These are phyloP conservation scores for Anacardium occidentale DNA, from an alignment of 345 rosid species.

Conservation along the genomic window DNA sequence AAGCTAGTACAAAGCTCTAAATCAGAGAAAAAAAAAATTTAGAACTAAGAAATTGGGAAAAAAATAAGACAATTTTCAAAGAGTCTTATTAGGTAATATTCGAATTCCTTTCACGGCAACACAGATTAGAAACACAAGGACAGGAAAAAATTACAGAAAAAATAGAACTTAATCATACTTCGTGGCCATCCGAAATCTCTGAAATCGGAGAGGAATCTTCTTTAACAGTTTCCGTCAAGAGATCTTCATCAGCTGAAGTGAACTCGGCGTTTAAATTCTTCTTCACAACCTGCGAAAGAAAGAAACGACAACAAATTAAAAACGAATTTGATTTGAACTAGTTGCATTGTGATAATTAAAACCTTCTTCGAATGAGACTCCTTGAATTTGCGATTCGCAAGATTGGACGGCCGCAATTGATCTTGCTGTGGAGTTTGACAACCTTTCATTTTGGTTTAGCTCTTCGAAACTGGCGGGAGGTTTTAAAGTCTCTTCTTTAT, in stretches of 20 bases:
- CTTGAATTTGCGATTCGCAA: conserved; percentile 17
- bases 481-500: conserved; percentile 13
- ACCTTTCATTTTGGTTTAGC: conserved; percentile 20
- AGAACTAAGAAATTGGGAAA: not conserved
- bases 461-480: conserved; percentile 18
- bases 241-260: conserved; percentile 9
- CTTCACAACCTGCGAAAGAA: conserved; percentile 16
- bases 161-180: conserved; percentile 21
- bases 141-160: not conserved
- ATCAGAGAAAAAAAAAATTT: conserved; percentile 1
- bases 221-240: conserved; percentile 18
- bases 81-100: too few relatives aligned
- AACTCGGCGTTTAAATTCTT: conserved; percentile 29
- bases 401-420: conserved; percentile 18
- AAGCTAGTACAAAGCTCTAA: conserved; percentile 19
- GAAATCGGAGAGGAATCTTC: conserved; percentile 27
- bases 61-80: not conserved
- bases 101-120: not conserved
- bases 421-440: conserved; percentile 27
- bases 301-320: not conserved
- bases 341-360: conserved; percentile 2
- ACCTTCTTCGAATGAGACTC: conserved; percentile 29
- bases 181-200: conserved; percentile 13
- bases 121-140: not conserved
- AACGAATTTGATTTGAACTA: not conserved